phyloP scores from a whole-genome alignment of 257 asterid genomes.

The Primulina tabacum region DNA sequence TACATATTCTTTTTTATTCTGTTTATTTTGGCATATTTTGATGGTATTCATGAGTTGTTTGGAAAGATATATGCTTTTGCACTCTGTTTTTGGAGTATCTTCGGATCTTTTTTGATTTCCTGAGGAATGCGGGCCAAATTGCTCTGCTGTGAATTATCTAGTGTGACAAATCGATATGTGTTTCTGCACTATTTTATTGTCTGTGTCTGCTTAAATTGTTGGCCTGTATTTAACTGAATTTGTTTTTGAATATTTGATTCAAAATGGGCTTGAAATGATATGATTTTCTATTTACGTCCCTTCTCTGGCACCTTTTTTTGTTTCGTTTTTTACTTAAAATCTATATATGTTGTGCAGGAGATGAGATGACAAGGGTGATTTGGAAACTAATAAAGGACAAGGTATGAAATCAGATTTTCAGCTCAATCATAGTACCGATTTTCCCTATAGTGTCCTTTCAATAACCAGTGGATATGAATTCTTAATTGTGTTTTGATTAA shows the following conservation, averaged over 20 bases:
- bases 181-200: not conserved
- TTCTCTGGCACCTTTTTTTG: not conserved
- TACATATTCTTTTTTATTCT: too few relatives aligned
- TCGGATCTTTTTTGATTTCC: not conserved
- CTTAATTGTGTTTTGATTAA: slow-evolving; percentile 20
- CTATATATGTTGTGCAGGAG: slow-evolving; percentile 52
- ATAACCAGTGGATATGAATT: slow-evolving; percentile 9
- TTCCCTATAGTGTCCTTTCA: not conserved
- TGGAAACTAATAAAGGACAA: slow-evolving; percentile 92
- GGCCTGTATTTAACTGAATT: not conserved
- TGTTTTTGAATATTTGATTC: not conserved
- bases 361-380: slow-evolving; percentile 98
- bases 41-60: not conserved
- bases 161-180: not conserved
- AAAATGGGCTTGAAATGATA: not conserved
- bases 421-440: slow-evolving; percentile 1
- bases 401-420: slow-evolving; percentile 37
- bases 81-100: not conserved
- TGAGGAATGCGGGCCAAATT: not conserved
- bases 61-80: not conserved
- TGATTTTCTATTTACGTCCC: not conserved
- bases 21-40: too few relatives aligned
- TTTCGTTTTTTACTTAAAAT: not conserved
- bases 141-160: not conserved
- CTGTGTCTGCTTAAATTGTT: not conserved